Evolutionary conservation across 2,329 filamentous ascomycete species (phyloP).

Genomic region (Scytalidium sp.): DNA sequence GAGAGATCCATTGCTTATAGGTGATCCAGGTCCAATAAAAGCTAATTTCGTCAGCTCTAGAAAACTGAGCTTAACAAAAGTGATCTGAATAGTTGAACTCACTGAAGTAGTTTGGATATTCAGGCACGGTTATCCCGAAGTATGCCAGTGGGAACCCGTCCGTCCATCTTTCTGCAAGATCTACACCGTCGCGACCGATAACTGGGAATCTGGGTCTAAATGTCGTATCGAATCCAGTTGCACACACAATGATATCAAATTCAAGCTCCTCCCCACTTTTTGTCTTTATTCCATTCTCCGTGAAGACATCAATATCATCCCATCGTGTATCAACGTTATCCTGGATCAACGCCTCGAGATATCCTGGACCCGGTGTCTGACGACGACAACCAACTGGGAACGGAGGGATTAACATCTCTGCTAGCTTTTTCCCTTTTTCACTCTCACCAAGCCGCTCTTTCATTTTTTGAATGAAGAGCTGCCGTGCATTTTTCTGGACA

Average conservation of each 20-base stretch:
- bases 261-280: conserved; percentile 24
- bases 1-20: conserved; percentile 8
- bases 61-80: background rate
- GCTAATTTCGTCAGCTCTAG: conserved; percentile 5
- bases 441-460: background rate
- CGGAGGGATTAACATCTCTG: conserved; percentile 33
- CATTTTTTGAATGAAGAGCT: conserved; percentile 11
- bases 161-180: conserved; percentile 29
- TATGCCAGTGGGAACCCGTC: conserved; percentile 15
- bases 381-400: conserved; percentile 39
- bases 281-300: conserved; percentile 31
- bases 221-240: conserved; percentile 36
- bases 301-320: conserved; percentile 38
- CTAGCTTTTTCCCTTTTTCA: conserved; percentile 30
- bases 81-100: background rate
- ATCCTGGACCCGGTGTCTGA: conserved; percentile 33
- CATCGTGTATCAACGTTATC: conserved; percentile 41
- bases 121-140: conserved; percentile 16
- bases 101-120: conserved; percentile 11
- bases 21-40: conserved; percentile 8
- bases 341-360: conserved; percentile 43
- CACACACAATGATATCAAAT: conserved; percentile 31
- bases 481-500: conserved; percentile 1
- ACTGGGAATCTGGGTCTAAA: conserved; percentile 29
- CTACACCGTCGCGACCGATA: conserved; percentile 23